A percentile compares a stretch with the other conserved stretches of the same genome.
Conservation (phyloP, 345 rosid species). For the Abelmoschus esculentus region DNA sequence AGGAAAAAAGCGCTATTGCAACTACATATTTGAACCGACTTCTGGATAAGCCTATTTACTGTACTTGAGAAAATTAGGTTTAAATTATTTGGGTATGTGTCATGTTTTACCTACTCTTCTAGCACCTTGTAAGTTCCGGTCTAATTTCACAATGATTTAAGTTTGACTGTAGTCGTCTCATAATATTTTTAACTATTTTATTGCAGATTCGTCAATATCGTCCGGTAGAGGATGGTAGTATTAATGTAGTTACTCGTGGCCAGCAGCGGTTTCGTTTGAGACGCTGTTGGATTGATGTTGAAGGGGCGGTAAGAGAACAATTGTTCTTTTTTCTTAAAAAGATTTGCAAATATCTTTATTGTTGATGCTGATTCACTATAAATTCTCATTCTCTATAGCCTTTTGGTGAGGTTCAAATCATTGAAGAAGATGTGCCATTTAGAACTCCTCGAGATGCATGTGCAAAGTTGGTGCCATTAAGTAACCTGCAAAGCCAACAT, state of each 20-base stretch:
- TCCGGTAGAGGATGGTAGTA: constrained; percentile 71
- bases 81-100: background rate
- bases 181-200: constrained; percentile 2
- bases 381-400: constrained; percentile 35
- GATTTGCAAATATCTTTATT: background rate
- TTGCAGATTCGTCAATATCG: constrained; percentile 82
- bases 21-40: background rate
- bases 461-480: constrained; percentile 49
- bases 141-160: background rate
- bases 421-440: constrained; percentile 73
- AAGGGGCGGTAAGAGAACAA: constrained; percentile 73
- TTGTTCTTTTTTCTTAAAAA: background rate
- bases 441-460: constrained; percentile 71
- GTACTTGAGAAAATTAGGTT: background rate
- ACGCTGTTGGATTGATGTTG: constrained; percentile 75
- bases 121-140: background rate
- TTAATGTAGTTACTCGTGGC: constrained; percentile 88
- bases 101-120: background rate
- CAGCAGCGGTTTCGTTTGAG: constrained; percentile 74
- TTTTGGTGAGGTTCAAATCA: constrained; percentile 79
- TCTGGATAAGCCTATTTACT: background rate
- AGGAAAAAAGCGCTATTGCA: background rate
- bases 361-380: constrained; percentile 14
- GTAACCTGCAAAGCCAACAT: constrained; percentile 25
- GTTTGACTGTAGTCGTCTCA: background rate